Evolutionary conservation across 352 stramenopile species (phyloP), one percentile per base, ranked within the genome.

Genomic region (Pythium dissimile): DNA sequence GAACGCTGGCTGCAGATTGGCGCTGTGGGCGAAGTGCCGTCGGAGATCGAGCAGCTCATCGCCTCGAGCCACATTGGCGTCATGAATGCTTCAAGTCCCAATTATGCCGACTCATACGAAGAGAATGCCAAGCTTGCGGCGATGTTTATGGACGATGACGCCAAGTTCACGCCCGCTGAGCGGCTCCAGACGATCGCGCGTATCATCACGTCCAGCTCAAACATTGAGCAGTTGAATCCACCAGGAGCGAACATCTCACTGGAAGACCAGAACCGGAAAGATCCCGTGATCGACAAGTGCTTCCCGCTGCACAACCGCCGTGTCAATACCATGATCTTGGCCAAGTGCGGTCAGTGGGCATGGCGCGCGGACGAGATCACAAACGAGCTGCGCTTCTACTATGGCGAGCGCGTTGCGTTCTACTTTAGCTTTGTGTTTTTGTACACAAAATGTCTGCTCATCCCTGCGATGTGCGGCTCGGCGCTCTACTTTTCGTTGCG

Each of bases 341-440:
- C 71, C 28, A 94, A 94, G 45, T 87, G 77, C 46, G 72, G 66
- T 34, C 65, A 80, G 23, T 94, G 84, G 84, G 88, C 76, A 73
- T 87, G 74, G 70, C 75, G 80, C 16, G 85, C 84, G 20, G 81
- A 84, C 24, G 82, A 91, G 56, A 89, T 94, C 58, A 92, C 82
- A 6, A 89, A 86, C 53, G 80, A 91, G n/a, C 72, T 94, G 30
- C 82, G 81, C 12, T 92, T 88, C 35, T 80, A 92, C 54, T 94
- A 94, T 45, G 84, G 84, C 38, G 84, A 94, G 41, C 80, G 80
- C 2, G 84, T 94, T 10, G 84, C 84, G 5, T 94, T 94, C 54
- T 90, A 92, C 68, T 94, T 91, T 56, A 86, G 80, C 39, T 94
- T 92, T 62, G 62, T 92, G 35, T 90, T 94, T 41, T 23, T 94